These are phyloP conservation scores for Ogataea paraovalis DNA, from an alignment of 805 yeast genomes.

Conservation along the genomic window DNA sequence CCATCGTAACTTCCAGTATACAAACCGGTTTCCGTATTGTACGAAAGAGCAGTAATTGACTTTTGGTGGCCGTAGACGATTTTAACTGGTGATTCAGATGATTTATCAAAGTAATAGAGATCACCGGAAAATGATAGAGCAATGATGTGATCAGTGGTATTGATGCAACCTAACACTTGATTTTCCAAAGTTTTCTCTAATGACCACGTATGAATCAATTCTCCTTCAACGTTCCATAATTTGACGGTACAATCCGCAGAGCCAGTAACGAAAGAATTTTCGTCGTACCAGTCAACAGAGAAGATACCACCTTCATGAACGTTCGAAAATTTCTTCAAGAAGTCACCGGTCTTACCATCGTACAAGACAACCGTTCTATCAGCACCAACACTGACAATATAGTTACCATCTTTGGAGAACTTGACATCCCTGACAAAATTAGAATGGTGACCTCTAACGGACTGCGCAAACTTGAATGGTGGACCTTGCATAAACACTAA, in stretches of 20 bases:
- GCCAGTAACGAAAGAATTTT: conserved; percentile 67
- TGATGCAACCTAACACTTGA: conserved; percentile 79
- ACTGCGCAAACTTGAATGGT: conserved; percentile 80
- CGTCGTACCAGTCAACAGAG: conserved; percentile 64
- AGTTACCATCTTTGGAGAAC: conserved; percentile 77
- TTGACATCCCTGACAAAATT: conserved; percentile 78
- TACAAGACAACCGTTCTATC: conserved; percentile 75
- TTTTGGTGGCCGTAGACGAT: conserved; percentile 76
- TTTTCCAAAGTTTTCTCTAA: conserved; percentile 45
- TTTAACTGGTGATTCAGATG: conserved; percentile 34
- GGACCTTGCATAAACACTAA: conserved; percentile 87
- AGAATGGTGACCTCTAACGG: conserved; percentile 69
- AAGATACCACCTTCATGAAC: conserved; percentile 78
- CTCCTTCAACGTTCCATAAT: conserved; percentile 53
- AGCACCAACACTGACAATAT: conserved; percentile 75
- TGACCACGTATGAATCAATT: conserved; percentile 47
- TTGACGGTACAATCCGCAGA: conserved; percentile 81
- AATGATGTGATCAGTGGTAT: conserved; percentile 53
- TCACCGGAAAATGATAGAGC: conserved; percentile 72
- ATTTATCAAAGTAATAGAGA: conserved; percentile 52
- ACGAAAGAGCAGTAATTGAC: conserved; percentile 60
- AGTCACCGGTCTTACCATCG: conserved; percentile 86
- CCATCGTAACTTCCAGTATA: conserved; percentile 85
- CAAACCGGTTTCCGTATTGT: conserved; percentile 20
- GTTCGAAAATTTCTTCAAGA: conserved; percentile 44